These are phyloP conservation scores for Chalaropsis ovoidea DNA, from an alignment of 2,329 filamentous ascomycete genomes.

Conservation along the genomic window DNA sequence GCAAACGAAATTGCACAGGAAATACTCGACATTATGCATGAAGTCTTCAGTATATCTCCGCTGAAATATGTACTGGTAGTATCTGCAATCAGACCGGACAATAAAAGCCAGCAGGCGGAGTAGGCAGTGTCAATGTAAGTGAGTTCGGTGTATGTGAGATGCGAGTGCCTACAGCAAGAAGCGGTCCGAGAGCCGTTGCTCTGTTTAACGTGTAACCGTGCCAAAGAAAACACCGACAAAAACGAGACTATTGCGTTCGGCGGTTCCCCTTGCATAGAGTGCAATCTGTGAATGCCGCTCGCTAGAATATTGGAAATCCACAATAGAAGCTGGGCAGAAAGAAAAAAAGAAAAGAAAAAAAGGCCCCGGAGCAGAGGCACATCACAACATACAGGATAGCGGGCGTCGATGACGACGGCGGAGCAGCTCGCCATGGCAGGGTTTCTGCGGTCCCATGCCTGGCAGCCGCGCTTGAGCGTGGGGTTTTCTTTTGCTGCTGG, in stretches of 20 bases:
- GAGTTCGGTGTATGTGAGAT: too few relatives aligned
- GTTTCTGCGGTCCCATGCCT: too few relatives aligned
- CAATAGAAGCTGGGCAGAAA: slow-evolving; percentile 5
- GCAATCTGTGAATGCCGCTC: slow-evolving; percentile 12
- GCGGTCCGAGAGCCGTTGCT: neutral
- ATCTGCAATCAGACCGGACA: neutral
- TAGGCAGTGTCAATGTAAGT: neutral
- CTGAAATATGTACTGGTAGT: neutral
- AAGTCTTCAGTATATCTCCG: slow-evolving; percentile 4
- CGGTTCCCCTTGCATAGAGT: slow-evolving; percentile 11
- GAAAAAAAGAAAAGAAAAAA: neutral
- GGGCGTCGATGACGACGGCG: neutral
- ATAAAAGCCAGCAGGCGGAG: neutral
- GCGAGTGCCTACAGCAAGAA: too few relatives aligned
- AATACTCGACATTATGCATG: neutral
- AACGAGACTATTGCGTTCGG: slow-evolving; percentile 2
- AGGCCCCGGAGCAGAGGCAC: neutral
- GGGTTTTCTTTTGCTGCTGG: too few relatives aligned
- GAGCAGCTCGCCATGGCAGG: too few relatives aligned
- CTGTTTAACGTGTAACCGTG: neutral
- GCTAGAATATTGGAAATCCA: neutral
- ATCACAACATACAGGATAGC: neutral
- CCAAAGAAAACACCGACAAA: neutral
- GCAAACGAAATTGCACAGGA: slow-evolving; percentile 6
- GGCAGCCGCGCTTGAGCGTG: too few relatives aligned